Evolutionary conservation across 305 asterid species (phyloP), one percentile per base, ranked within the genome.

Genomic region (Fraxinus xanthoxyloides): DNA sequence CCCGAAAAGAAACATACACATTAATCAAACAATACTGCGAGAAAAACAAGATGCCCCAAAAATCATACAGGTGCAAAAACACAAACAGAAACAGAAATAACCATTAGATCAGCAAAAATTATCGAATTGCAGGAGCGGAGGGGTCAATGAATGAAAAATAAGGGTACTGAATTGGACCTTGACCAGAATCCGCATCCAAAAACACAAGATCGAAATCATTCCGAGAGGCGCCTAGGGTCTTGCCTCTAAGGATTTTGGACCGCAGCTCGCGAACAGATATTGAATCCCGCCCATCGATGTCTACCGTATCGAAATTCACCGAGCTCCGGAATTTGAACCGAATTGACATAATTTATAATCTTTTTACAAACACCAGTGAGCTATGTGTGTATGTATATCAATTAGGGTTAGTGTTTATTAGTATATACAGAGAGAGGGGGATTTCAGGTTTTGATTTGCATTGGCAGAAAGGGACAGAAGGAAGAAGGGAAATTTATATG

Each of bases 251-350:
- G 61, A 90, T 88, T 34, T 28, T 87, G 13, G 82, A 80, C 3
- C 90, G 87, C 10, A 88, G 84, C 83, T 90, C 93, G 8, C 83
- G 51, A 17, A 88, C 82, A 23, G 92, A 80, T 80, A 90, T 88
- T 30, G 90, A 88, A 72, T 40, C 61, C 77, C 88, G 92, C 38
- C 84, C 81, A 21, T 81, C 92, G 28, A 87, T 86, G 51, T 87
- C 88, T 23, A 86, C 74, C 78, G 88, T 77, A 35, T 88, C 92
- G 28, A 86, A 90, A 84, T 86, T 88, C 35, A 83, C 82, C 77
- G 90, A 87, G 61, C 93, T 90, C 92, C 89, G 87, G 79, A 90
- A 90, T 85, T 88, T 87, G 86, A 84, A 88, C 86, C 85, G 85
- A 80, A 90, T 88, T 35, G 90, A 85, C 93, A 87, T 88, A 56